Conservation (phyloP, 768 basidiomycete species). For the Podaxis carcinomalis region DNA sequence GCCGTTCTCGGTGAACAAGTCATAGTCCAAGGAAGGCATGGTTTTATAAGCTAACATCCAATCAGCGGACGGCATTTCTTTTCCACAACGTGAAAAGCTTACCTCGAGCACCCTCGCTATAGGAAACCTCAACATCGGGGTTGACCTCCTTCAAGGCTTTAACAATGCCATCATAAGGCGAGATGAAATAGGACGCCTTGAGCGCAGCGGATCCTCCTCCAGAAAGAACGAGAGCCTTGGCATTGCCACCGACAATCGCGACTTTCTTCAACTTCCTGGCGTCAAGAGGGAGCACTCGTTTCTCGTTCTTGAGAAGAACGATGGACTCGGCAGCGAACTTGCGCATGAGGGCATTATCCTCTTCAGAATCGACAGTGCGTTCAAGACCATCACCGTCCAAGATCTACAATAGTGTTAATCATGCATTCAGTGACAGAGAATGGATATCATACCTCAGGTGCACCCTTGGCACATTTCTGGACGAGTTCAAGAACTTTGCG, state of each 20-base stretch:
- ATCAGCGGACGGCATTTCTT: neutral
- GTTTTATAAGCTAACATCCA: slow-evolving; percentile 50
- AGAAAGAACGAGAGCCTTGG: slow-evolving; percentile 55
- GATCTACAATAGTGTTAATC: slow-evolving; percentile 32
- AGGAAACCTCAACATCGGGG: slow-evolving; percentile 49
- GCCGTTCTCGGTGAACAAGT: slow-evolving; percentile 55
- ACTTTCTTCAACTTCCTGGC: slow-evolving; percentile 54
- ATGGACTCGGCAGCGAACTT: slow-evolving; percentile 66
- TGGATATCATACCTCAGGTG: slow-evolving; percentile 49
- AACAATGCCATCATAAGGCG: slow-evolving; percentile 74
- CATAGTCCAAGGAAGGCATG: slow-evolving; percentile 65
- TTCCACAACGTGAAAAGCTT: slow-evolving; percentile 12
- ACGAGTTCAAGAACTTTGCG: slow-evolving; percentile 63
- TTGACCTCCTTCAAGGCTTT: slow-evolving; percentile 43
- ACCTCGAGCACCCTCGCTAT: slow-evolving; percentile 70
- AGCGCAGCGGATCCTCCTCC: slow-evolving; percentile 74
- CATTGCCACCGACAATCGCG: slow-evolving; percentile 73
- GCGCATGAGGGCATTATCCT: slow-evolving; percentile 61
- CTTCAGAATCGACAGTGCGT: slow-evolving; percentile 54
- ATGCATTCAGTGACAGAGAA: neutral
- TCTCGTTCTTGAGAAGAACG: slow-evolving; percentile 72
- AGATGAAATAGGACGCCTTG: slow-evolving; percentile 71
- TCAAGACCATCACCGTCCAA: slow-evolving; percentile 71
- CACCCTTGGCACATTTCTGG: slow-evolving; percentile 60
- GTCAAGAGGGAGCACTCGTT: slow-evolving; percentile 48